Evolutionary conservation across 768 basidiomycete genomes (phyloP).

Genomic region (Rhizopogon vinicolor): DNA sequence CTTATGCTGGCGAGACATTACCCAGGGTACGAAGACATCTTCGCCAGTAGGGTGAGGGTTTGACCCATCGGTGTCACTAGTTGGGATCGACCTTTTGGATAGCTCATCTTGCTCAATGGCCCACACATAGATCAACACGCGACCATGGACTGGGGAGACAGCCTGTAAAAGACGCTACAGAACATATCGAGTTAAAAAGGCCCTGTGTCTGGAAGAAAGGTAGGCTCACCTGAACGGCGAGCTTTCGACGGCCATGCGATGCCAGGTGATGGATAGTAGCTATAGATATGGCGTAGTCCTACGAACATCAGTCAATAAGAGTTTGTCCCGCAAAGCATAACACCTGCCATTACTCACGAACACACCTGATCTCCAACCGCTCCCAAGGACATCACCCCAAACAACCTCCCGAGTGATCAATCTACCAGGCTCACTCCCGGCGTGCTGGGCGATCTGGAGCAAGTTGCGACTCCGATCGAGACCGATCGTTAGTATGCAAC

Average conservation of each 20-base stretch:
- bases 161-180: constrained; percentile 56
- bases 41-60: constrained; percentile 38
- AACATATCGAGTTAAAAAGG: background rate
- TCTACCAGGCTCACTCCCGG: constrained; percentile 35
- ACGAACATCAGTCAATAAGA: background rate
- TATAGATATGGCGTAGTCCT: constrained; percentile 97
- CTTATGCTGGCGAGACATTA: constrained; percentile 34
- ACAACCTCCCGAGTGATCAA: constrained; percentile 62
- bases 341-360: constrained; percentile 55
- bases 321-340: background rate
- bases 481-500: constrained; percentile 69
- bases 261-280: constrained; percentile 97
- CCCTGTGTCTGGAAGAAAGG: background rate
- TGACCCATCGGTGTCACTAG: constrained; percentile 9
- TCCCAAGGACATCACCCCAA: constrained; percentile 69
- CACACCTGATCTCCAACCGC: constrained; percentile 67
- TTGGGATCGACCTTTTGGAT: constrained; percentile 67
- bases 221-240: constrained; percentile 63
- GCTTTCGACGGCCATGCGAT: constrained; percentile 65
- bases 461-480: constrained; percentile 81
- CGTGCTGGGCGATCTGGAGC: constrained; percentile 67
- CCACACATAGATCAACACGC: constrained; percentile 94
- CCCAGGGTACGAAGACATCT: constrained; percentile 93
- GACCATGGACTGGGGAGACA: constrained; percentile 66
- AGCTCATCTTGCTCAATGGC: constrained; percentile 87